Percentiles rank a stretch among this genome's conserved stretches.
Conservation (phyloP, 768 basidiomycete genomes). For the Lactifluus volemus region DNA sequence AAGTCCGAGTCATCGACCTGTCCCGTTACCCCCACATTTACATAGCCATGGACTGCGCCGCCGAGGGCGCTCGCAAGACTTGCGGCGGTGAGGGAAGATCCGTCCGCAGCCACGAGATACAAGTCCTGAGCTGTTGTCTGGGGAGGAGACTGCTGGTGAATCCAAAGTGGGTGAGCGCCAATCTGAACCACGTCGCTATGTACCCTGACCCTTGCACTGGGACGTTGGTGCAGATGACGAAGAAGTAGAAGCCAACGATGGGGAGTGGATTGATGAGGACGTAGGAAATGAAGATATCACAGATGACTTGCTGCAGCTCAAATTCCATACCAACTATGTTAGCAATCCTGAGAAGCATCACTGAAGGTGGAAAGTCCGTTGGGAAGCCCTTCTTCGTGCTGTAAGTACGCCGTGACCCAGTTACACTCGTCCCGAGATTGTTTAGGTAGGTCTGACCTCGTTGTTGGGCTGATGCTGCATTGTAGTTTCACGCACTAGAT, state of each 20-base stretch:
- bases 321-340: conserved; percentile 68
- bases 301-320: conserved; percentile 63
- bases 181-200: conserved; percentile 18
- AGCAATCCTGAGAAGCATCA: conserved; percentile 58
- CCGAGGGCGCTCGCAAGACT: conserved; percentile 32
- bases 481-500: conserved; percentile 71
- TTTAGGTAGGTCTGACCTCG: conserved; percentile 29
- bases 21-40: conserved; percentile 46
- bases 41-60: conserved; percentile 41
- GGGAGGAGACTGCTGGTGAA: conserved; percentile 76
- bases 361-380: conserved; percentile 63
- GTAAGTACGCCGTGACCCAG: conserved; percentile 37
- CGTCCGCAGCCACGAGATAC: conserved; percentile 75
- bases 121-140: conserved; percentile 66
- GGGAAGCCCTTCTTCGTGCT: conserved; percentile 67
- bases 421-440: conserved; percentile 5
- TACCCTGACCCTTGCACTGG: conserved; percentile 24
- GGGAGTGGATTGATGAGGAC: conserved; percentile 48
- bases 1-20: conserved; percentile 62
- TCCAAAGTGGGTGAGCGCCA: conserved; percentile 27
- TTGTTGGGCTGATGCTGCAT: conserved; percentile 13
- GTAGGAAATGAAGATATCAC: conserved; percentile 67
- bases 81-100: conserved; percentile 29
- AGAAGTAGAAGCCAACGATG: conserved; percentile 25
- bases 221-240: conserved; percentile 34